Evolutionary conservation across 805 yeast species (phyloP).

Genomic region (Debaryomyces prosopidis): DNA sequence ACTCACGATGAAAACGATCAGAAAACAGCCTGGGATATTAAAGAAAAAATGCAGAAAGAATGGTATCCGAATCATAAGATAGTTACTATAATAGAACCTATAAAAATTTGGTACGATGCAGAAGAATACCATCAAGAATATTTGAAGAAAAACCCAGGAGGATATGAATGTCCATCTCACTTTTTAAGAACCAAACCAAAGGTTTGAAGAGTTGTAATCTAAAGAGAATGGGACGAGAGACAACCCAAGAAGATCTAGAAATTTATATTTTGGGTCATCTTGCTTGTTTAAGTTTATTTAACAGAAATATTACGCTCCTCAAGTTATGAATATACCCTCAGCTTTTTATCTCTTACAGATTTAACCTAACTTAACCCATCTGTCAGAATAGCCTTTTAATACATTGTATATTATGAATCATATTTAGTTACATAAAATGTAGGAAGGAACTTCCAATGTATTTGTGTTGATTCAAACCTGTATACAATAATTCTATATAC

Average conservation of each 20-base stretch:
- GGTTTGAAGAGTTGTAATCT: constrained; percentile 15
- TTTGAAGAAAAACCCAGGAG: constrained; percentile 74
- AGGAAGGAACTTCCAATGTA: no score
- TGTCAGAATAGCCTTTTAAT: no score
- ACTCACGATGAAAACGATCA: constrained; percentile 56
- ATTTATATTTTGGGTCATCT: no score
- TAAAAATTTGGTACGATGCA: constrained; percentile 82
- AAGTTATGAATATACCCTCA: no score
- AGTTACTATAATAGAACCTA: constrained; percentile 68
- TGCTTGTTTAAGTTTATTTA: no score
- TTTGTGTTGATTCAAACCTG: background rate
- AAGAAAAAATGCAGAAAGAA: constrained; percentile 59
- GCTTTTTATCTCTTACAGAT: no score
- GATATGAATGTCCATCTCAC: constrained; percentile 91
- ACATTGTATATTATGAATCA: no score
- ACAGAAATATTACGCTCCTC: no score
- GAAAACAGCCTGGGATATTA: constrained; percentile 43
- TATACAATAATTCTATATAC: background rate
- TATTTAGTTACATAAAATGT: no score
- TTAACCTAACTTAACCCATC: no score
- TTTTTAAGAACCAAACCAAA: constrained; percentile 67
- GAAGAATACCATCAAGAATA: constrained; percentile 92
- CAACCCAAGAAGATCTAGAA: no score
- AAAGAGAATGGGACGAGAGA: no score
- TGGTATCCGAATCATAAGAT: constrained; percentile 76